Evolutionary conservation across 2,329 filamentous ascomycete species (phyloP).

Genomic region (Corinectria fuckeliana): DNA sequence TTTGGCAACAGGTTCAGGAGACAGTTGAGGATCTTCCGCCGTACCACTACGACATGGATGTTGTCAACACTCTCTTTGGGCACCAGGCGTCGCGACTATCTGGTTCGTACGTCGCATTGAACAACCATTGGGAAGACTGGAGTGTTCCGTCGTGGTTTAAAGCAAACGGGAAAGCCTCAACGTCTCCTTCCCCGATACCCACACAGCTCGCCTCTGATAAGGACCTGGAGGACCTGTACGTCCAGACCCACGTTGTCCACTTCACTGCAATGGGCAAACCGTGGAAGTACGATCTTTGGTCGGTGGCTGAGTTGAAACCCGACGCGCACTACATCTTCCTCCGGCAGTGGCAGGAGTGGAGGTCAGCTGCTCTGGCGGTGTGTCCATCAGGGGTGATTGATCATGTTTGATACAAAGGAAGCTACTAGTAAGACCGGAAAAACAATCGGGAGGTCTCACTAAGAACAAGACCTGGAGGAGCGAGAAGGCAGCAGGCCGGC

Average conservation of each 20-base stretch:
- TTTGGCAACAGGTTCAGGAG: conserved; percentile 17
- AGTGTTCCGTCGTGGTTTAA: conserved; percentile 26
- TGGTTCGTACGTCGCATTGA: conserved; percentile 21
- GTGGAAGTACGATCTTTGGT: conserved; percentile 16
- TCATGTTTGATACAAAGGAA: not conserved
- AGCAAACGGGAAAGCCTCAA: not conserved
- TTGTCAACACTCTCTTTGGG: conserved; percentile 24
- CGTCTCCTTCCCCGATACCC: not conserved
- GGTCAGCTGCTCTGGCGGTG: conserved; percentile 9
- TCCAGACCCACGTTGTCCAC: conserved; percentile 22
- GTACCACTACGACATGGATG: conserved; percentile 27
- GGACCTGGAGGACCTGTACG: conserved; percentile 22
- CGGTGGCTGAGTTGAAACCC: conserved; percentile 7
- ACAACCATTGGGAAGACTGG: conserved; percentile 29
- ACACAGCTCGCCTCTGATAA: not conserved
- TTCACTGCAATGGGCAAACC: conserved; percentile 25
- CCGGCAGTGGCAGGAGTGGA: conserved; percentile 25
- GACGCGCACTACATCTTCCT: conserved; percentile 18
- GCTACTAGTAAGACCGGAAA: not conserved
- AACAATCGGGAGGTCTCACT: no score
- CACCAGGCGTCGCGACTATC: not conserved
- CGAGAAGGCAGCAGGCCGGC: not conserved
- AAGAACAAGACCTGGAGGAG: not conserved
- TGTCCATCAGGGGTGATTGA: conserved; percentile 21
- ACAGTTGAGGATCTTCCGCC: conserved; percentile 13